A percentile compares a stretch with the other conserved stretches of the same genome.
phyloP scores from a whole-genome alignment of 2,329 filamentous ascomycete genomes.

The Cyclaneusma minus region DNA sequence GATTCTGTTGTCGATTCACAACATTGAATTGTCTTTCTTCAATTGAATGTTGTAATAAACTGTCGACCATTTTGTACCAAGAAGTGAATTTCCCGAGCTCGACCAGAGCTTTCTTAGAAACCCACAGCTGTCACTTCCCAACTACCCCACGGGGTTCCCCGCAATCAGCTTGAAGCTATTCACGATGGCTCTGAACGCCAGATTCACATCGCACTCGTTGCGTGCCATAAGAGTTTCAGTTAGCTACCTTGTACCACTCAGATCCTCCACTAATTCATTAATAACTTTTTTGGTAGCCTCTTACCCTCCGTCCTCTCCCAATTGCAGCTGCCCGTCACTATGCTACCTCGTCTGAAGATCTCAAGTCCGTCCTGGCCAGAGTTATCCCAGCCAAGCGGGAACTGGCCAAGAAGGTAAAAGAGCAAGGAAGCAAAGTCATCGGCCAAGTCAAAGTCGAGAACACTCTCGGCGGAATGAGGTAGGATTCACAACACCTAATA shows the following conservation, averaged over 20 bases:
- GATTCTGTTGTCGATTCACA: too few species aligned
- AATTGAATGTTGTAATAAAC: too few species aligned
- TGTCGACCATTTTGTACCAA: too few species aligned
- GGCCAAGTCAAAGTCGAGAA: conserved; percentile 91
- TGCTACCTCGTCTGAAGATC: conserved; percentile 65
- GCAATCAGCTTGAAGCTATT: conserved; percentile 6
- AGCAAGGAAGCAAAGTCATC: conserved; percentile 64
- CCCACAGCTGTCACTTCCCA: conserved; percentile 1
- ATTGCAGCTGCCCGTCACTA: conserved; percentile 37
- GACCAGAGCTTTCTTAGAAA: too few species aligned
- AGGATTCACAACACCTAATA: conserved; percentile 11
- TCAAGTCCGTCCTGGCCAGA: conserved; percentile 74
- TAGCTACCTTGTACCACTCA: conserved; percentile 2
- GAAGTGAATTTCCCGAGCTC: too few species aligned
- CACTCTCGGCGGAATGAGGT: conserved; percentile 88
- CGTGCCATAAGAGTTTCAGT: conserved; percentile 47
- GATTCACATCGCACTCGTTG: conserved; percentile 45
- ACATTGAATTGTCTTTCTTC: too few species aligned
- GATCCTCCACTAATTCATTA: conserved; percentile 4
- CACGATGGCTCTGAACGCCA: conserved; percentile 49
- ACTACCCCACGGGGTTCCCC: conserved; percentile 13
- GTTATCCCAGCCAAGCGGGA: conserved; percentile 87
- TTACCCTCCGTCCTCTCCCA: conserved; percentile 18
- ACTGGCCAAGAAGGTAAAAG: conserved; percentile 86
- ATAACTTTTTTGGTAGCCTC: conserved; percentile 8